Conservation (phyloP, 805 yeast genomes). For the Ogataea nakhonphanomensis region DNA sequence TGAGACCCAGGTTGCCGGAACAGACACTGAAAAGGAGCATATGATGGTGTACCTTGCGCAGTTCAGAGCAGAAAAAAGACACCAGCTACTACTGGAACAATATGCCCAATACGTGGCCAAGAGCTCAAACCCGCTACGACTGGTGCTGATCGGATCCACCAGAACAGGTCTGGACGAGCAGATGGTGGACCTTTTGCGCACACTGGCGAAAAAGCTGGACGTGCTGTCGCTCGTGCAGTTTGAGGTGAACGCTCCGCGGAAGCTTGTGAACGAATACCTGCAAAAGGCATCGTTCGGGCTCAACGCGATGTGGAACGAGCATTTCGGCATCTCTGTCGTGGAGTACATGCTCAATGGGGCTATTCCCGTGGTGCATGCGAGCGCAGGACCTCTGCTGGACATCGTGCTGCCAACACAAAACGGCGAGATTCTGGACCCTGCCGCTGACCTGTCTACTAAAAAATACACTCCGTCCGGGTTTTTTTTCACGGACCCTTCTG, state of each 20-base stretch:
- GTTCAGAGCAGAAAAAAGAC: slow-evolving; percentile 94
- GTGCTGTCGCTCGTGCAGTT: slow-evolving; percentile 39
- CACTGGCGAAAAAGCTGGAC: slow-evolving; percentile 39
- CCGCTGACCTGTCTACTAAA: slow-evolving; percentile 18
- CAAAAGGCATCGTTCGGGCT: slow-evolving; percentile 66
- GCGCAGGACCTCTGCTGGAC: slow-evolving; percentile 92
- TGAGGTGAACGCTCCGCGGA: slow-evolving; percentile 68
- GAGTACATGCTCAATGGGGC: slow-evolving; percentile 86
- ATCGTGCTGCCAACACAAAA: slow-evolving; percentile 55
- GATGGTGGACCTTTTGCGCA: slow-evolving; percentile 49
- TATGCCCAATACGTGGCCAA: slow-evolving; percentile 50
- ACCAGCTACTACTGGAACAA: slow-evolving; percentile 61
- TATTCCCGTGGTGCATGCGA: slow-evolving; percentile 87
- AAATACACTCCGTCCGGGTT: slow-evolving; percentile 57
- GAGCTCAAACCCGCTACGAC: slow-evolving; percentile 41
- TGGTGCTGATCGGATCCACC: slow-evolving; percentile 82
- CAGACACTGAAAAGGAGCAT: slow-evolving; percentile 31
- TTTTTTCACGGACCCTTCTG: slow-evolving; percentile 66
- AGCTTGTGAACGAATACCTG: slow-evolving; percentile 53
- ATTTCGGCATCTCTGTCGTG: slow-evolving; percentile 95
- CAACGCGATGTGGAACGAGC: slow-evolving; percentile 99
- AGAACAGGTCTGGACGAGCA: slow-evolving; percentile 63
- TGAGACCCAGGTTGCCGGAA: slow-evolving; percentile 27
- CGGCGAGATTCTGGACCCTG: slow-evolving; percentile 12
- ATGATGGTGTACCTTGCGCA: slow-evolving; percentile 74